These are phyloP conservation scores for Puccinia horiana DNA, from an alignment of 1,284 basidiomycete species.

Conservation along the genomic window DNA sequence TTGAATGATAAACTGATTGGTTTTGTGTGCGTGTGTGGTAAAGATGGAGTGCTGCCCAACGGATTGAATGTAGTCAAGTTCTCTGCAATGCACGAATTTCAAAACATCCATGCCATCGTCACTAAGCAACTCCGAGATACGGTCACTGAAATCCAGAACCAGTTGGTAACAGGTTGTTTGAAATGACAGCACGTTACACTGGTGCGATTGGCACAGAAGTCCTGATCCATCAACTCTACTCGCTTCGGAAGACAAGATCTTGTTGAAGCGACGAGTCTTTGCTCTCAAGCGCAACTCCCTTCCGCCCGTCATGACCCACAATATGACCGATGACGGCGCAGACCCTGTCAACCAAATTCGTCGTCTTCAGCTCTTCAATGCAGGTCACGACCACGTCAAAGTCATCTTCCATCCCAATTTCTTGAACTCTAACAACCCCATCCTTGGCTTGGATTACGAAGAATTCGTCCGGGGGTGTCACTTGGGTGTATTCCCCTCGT, in stretches of 20 bases:
- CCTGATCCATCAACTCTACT: conserved; percentile 75
- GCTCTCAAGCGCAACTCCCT: conserved; percentile 90
- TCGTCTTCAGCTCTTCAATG: conserved; percentile 88
- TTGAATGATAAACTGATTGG: neutral
- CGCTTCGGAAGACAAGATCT: conserved; percentile 88
- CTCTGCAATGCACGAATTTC: conserved; percentile 92
- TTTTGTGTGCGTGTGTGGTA: neutral
- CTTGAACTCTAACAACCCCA: conserved; percentile 94
- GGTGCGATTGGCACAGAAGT: conserved; percentile 73
- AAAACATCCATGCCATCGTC: conserved; percentile 85
- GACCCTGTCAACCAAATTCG: conserved; percentile 94
- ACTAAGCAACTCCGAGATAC: conserved; percentile 94
- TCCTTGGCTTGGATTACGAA: conserved; percentile 94
- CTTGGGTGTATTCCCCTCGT: conserved; percentile 95
- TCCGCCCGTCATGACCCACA: conserved; percentile 92
- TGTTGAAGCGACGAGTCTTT: conserved; percentile 92
- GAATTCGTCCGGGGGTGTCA: conserved; percentile 98
- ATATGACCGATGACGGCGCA: conserved; percentile 88
- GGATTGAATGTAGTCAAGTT: conserved; percentile 97
- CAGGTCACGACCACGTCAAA: conserved; percentile 80
- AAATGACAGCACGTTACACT: conserved; percentile 86
- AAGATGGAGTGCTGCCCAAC: conserved; percentile 95
- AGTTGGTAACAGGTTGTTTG: conserved; percentile 87
- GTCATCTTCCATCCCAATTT: conserved; percentile 99
- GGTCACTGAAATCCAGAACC: conserved; percentile 88